Conservation (phyloP, 139 green algal species). For the Penium margaritaceum region DNA sequence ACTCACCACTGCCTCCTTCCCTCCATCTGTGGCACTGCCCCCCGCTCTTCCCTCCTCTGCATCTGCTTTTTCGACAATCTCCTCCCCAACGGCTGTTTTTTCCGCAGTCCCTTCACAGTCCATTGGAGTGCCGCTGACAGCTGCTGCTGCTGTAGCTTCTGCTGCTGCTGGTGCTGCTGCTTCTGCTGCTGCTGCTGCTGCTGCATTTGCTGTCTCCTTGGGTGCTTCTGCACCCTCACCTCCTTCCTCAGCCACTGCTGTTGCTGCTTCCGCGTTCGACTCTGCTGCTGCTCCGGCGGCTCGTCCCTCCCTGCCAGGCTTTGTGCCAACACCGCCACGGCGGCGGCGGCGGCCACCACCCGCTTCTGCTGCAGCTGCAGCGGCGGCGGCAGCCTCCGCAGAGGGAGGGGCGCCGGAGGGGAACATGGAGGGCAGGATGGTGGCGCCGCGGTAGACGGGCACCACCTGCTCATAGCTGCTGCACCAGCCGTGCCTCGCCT, state of each 20-base stretch:
- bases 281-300: background rate
- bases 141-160: no score
- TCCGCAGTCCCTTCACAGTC: no score
- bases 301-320: no score
- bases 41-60: background rate
- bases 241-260: background rate
- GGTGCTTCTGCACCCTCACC: constrained; percentile 11
- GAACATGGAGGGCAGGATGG: constrained; percentile 68
- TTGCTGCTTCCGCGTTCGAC: background rate
- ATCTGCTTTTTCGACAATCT: constrained; percentile 17
- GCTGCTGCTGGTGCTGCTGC: no score
- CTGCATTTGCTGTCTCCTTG: background rate
- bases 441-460: constrained; percentile 1
- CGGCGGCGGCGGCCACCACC: no score
- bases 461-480: constrained; percentile 27
- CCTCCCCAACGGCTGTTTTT: no score
- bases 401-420: constrained; percentile 46
- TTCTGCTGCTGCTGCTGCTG: constrained; percentile 4
- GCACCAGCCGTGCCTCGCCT: constrained; percentile 40
- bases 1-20: background rate
- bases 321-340: no score
- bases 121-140: no score
- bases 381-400: background rate
- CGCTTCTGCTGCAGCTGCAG: background rate
- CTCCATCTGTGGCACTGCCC: background rate